phyloP scores from a whole-genome alignment of 2,329 filamentous ascomycete genomes.

The Fusarium acutatum region DNA sequence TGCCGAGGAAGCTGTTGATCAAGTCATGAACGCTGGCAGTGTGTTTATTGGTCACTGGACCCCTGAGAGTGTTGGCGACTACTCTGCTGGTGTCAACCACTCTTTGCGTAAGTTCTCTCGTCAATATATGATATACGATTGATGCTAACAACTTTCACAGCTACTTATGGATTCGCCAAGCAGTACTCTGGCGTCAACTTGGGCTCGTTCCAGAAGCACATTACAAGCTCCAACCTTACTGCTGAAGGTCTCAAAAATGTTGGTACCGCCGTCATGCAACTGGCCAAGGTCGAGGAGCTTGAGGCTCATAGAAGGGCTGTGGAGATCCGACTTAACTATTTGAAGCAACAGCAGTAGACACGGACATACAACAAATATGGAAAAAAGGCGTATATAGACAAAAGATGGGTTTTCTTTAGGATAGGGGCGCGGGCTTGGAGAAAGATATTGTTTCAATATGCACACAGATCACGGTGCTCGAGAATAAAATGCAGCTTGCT shows the following conservation, averaged over 20 bases:
- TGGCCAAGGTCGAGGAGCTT: conserved; percentile 92
- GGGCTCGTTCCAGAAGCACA: conserved; percentile 96
- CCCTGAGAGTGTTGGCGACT: conserved; percentile 96
- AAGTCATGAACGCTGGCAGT: conserved; percentile 92
- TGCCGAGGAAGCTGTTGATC: conserved; percentile 75
- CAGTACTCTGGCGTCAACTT: conserved; percentile 99
- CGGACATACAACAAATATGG: background rate
- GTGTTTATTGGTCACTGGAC: conserved; percentile 98
- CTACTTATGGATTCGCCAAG: conserved; percentile 97
- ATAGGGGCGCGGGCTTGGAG: conserved; percentile 11
- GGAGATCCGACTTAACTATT: conserved; percentile 75
- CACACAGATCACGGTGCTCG: background rate
- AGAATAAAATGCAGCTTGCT: background rate
- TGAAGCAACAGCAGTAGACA: conserved; percentile 49
- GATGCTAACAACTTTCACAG: conserved; percentile 55
- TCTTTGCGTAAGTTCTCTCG: conserved; percentile 79
- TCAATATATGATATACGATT: background rate
- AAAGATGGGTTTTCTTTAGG: conserved; percentile 12
- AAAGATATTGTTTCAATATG: conserved; percentile 12
- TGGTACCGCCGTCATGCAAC: conserved; percentile 88
- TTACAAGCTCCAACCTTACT: conserved; percentile 92
- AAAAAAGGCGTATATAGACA: conserved; percentile 21
- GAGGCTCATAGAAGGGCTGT: conserved; percentile 93
- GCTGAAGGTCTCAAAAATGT: conserved; percentile 86
- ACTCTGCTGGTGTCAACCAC: conserved; percentile 98